Evolutionary conservation across 257 asterid species (phyloP).

Genomic region (Misopates orontium): DNA sequence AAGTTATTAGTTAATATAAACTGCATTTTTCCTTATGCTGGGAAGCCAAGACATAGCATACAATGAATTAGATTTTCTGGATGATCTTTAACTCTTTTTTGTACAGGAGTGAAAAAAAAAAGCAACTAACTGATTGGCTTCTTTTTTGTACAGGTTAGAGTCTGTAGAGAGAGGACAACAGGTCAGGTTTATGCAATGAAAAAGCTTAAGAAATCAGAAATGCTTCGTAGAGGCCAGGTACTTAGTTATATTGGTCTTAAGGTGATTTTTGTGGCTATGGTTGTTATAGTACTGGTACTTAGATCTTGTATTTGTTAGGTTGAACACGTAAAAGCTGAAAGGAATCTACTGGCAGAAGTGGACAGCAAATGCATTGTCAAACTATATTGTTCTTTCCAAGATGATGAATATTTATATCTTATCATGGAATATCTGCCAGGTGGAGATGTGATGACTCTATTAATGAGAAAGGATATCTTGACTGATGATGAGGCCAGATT

Average conservation of each 20-base stretch:
- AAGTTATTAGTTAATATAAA: background rate
- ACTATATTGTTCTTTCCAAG: slow-evolving; percentile 53
- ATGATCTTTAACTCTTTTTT: background rate
- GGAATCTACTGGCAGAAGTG: slow-evolving; percentile 54
- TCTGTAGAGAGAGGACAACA: slow-evolving; percentile 48
- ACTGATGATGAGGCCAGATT: slow-evolving; percentile 52
- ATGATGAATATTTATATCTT: slow-evolving; percentile 46
- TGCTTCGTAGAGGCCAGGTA: slow-evolving; percentile 60
- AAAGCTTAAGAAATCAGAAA: slow-evolving; percentile 51
- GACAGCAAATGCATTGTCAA: slow-evolving; percentile 52
- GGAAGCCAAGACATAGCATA: too few species aligned
- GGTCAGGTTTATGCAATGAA: slow-evolving; percentile 53
- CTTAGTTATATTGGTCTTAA: slow-evolving; percentile 12
- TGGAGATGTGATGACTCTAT: slow-evolving; percentile 59
- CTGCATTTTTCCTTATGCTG: background rate
- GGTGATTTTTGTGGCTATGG: slow-evolving; percentile 7
- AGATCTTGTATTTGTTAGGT: slow-evolving; percentile 36
- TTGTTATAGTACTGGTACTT: slow-evolving; percentile 19
- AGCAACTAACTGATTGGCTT: slow-evolving; percentile 3
- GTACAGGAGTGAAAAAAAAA: background rate
- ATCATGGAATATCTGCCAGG: slow-evolving; percentile 61
- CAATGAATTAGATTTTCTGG: slow-evolving; percentile 12
- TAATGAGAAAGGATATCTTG: slow-evolving; percentile 53
- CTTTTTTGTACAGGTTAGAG: slow-evolving; percentile 39
- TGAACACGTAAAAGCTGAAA: slow-evolving; percentile 58